These are phyloP conservation scores for Ceratocystis smalleyi DNA, from an alignment of 2,329 filamentous ascomycete species.

Conservation along the genomic window DNA sequence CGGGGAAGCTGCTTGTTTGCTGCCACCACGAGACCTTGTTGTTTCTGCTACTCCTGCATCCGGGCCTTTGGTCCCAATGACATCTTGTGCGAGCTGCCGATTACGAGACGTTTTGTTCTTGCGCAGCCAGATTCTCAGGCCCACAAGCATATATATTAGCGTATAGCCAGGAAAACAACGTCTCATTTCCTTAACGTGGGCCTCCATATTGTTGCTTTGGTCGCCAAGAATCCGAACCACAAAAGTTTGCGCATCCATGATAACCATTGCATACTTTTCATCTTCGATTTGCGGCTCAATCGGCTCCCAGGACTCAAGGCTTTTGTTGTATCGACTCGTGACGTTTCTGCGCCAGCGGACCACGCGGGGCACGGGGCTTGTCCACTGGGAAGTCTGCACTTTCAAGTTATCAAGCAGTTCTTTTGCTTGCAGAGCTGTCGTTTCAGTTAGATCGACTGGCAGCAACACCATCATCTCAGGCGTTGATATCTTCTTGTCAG, in stretches of 20 bases:
- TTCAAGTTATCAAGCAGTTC: slow-evolving; percentile 36
- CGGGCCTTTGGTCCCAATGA: slow-evolving; percentile 30
- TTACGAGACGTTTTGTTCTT: slow-evolving; percentile 55
- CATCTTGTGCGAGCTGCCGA: slow-evolving; percentile 49
- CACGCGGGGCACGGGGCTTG: slow-evolving; percentile 35
- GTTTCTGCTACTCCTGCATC: slow-evolving; percentile 16
- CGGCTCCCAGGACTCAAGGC: slow-evolving; percentile 49
- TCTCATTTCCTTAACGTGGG: slow-evolving; percentile 28
- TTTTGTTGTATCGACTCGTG: slow-evolving; percentile 44
- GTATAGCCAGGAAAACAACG: slow-evolving; percentile 36
- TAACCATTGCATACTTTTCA: slow-evolving; percentile 47
- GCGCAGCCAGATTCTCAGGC: slow-evolving; percentile 47
- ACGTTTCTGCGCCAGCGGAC: slow-evolving; percentile 57
- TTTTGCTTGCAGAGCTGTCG: slow-evolving; percentile 31
- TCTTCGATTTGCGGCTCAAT: slow-evolving; percentile 33
- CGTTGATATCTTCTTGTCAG: slow-evolving; percentile 56
- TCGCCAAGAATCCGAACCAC: slow-evolving; percentile 39
- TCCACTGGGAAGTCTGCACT: slow-evolving; percentile 32
- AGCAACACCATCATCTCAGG: slow-evolving; percentile 67
- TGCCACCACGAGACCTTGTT: slow-evolving; percentile 22
- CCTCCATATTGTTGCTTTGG: slow-evolving; percentile 23
- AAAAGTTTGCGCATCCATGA: slow-evolving; percentile 50
- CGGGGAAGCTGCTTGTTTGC: slow-evolving; percentile 21
- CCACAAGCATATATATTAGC: slow-evolving; percentile 58
- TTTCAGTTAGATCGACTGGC: slow-evolving; percentile 38